Evolutionary conservation across 495 filamentous ascomycete species (phyloP).

Genomic region (Neurospora intermedia): DNA sequence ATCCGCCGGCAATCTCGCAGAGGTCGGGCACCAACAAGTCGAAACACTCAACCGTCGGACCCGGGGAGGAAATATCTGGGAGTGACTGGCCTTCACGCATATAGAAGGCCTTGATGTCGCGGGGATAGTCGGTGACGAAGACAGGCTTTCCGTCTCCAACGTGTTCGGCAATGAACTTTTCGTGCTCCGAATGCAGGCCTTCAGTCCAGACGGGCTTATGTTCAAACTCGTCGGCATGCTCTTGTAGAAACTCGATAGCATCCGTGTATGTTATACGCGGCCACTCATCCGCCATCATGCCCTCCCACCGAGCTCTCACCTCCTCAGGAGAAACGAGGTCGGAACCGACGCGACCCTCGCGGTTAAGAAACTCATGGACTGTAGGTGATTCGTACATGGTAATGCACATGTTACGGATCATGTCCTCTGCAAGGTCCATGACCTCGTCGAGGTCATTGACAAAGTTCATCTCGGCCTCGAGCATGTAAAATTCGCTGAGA

Average conservation of each 20-base stretch:
- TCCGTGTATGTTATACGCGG: slow-evolving; percentile 76
- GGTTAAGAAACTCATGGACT: slow-evolving; percentile 45
- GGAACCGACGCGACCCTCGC: slow-evolving; percentile 18
- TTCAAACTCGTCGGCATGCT: slow-evolving; percentile 53
- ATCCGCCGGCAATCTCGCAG: slow-evolving; percentile 86
- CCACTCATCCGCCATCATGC: slow-evolving; percentile 54
- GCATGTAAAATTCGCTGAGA: slow-evolving; percentile 97
- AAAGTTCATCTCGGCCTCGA: slow-evolving; percentile 83
- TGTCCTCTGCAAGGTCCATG: slow-evolving; percentile 68
- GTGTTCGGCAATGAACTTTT: slow-evolving; percentile 69
- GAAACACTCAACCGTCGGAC: slow-evolving; percentile 78
- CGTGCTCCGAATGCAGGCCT: slow-evolving; percentile 84
- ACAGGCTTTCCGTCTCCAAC: slow-evolving; percentile 62
- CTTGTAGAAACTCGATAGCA: slow-evolving; percentile 57
- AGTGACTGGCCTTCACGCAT: slow-evolving; percentile 54
- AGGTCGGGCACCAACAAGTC: slow-evolving; percentile 85
- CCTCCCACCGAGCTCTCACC: slow-evolving; percentile 60
- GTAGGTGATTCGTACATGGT: slow-evolving; percentile 43
- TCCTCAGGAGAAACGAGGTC: slow-evolving; percentile 28
- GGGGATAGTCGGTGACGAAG: slow-evolving; percentile 90
- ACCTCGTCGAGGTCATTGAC: slow-evolving; percentile 55
- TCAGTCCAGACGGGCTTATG: slow-evolving; percentile 57
- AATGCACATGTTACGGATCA: slow-evolving; percentile 53
- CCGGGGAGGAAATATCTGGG: slow-evolving; percentile 7
- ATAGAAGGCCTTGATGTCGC: slow-evolving; percentile 85